Conservation (phyloP, 2,329 filamentous ascomycete species). For the Epichloe baconii region DNA sequence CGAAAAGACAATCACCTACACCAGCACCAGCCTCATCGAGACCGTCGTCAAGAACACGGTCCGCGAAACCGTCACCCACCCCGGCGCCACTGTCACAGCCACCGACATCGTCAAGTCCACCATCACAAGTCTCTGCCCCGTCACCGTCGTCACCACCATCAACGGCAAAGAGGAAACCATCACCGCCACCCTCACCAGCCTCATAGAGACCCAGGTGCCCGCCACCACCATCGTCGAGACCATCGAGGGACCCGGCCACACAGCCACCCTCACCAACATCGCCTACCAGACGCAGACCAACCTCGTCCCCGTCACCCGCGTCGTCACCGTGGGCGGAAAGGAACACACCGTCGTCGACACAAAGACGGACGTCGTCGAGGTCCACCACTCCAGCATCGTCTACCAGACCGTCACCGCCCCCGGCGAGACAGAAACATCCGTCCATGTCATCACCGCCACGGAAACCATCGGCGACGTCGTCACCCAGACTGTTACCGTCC, state of each 20-base stretch:
- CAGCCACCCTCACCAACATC: slow-evolving; percentile 8
- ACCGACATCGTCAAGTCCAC: slow-evolving; percentile 23
- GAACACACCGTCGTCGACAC: slow-evolving; percentile 14
- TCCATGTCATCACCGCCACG: slow-evolving; percentile 26
- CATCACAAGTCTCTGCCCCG: slow-evolving; percentile 22
- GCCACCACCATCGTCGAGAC: slow-evolving; percentile 24
- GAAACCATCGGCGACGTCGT: slow-evolving; percentile 27
- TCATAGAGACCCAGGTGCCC: slow-evolving; percentile 19
- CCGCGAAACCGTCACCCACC: slow-evolving; percentile 12
- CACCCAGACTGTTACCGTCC: slow-evolving; percentile 27
- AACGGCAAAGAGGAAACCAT: slow-evolving; percentile 24
- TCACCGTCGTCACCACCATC: slow-evolving; percentile 31
- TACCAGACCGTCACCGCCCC: slow-evolving; percentile 24
- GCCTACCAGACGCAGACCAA: slow-evolving; percentile 30
- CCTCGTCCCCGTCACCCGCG: slow-evolving; percentile 16
- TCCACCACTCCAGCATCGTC: slow-evolving; percentile 16
- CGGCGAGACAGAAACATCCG: slow-evolving; percentile 21
- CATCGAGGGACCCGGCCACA: slow-evolving; percentile 4
- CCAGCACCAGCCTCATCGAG: slow-evolving; percentile 25
- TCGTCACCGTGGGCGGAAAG: slow-evolving; percentile 20
- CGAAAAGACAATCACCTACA: slow-evolving; percentile 23
- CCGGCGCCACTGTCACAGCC: slow-evolving; percentile 6
- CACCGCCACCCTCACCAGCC: slow-evolving; percentile 25
- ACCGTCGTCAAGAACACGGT: slow-evolving; percentile 20
- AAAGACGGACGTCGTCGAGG: slow-evolving; percentile 15